These are phyloP conservation scores for Phytopythium montanum DNA, from an alignment of 352 stramenopile genomes.

Conservation along the genomic window DNA sequence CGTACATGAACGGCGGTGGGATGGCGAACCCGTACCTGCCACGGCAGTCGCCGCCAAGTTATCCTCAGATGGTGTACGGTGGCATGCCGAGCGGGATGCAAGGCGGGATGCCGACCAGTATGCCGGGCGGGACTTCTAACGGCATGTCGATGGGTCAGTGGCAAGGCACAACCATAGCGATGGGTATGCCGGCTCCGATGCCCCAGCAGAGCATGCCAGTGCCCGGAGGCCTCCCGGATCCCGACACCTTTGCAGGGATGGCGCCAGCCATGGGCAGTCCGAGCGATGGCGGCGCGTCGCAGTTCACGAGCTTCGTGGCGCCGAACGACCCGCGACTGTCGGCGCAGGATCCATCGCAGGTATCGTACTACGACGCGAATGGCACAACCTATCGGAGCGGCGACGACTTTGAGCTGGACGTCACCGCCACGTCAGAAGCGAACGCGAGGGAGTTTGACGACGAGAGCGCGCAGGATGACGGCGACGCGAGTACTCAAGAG, in stretches of 20 bases:
- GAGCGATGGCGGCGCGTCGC: neutral
- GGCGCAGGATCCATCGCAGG: slow-evolving; percentile 31
- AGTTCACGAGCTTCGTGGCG: slow-evolving; percentile 44
- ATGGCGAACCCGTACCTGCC: neutral
- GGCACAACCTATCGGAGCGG: slow-evolving; percentile 56
- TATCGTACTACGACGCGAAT: slow-evolving; percentile 68
- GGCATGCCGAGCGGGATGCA: too few relatives aligned
- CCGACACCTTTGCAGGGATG: neutral
- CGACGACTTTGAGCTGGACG: slow-evolving; percentile 46
- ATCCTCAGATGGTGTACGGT: neutral
- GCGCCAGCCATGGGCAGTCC: neutral
- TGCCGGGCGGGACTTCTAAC: neutral
- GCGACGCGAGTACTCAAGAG: neutral
- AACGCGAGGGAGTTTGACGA: slow-evolving; percentile 2
- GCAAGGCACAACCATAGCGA: slow-evolving; percentile 4
- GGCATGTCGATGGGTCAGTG: neutral
- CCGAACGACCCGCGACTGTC: slow-evolving; percentile 50
- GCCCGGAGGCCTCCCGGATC: neutral
- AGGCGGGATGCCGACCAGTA: too few relatives aligned
- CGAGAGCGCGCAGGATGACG: neutral
- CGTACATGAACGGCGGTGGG: slow-evolving; percentile 4
- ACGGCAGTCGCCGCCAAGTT: neutral
- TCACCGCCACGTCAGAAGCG: slow-evolving; percentile 2
- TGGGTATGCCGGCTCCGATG: neutral
- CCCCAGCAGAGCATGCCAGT: neutral